Base-by-base conservation (phyloP, 1,284 basidiomycete species). In the Puccinia triticina region DNA sequence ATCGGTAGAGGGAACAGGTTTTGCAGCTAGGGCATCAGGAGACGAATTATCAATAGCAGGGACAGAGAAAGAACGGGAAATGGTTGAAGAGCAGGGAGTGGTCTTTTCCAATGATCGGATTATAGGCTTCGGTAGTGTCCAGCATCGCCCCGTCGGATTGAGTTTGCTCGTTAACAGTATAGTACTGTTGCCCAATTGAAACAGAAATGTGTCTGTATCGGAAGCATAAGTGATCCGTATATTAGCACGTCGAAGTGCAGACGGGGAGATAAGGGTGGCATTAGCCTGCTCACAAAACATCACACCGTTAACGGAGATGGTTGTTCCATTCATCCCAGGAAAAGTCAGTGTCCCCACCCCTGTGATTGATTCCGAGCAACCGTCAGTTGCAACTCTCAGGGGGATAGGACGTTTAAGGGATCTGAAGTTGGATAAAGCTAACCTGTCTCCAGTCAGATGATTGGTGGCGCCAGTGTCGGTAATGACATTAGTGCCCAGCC, bases 301-400 rank as follows among this genome's bases (percentile, higher is more conserved):
- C 3, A 75, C 73, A 1, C 40, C 57, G 0, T 59, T 55, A 43
- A 75, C 53, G 40, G 37, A 43, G 50, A 75, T 14, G 34, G 1
- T 34, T 3, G 23, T 59, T 43, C 73, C 53, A 59, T 75, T 75
- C 53, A n/a, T 43, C 8, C 73, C 73, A 53, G 48, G 73, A 55
- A 75, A 75, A 75, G 14, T 34, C 53, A 75, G 12, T 23, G 29
- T 57, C 2, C 73, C 53, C 10, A 26, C 43, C 23, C 50, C 73
- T 55, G 73, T 75, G 21, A 75, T 59, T 4, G 1, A n/a, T 11
- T 55, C 34, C 14, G 11, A 16, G n/a, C 55, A 53, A 50, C 72
- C 72, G 34, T 74, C 48, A 74, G 72, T 74, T 21, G n/a, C n/a
- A n/a, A n/a, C n/a, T n/a, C n/a, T n/a, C n/a, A n/a, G n/a, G n/a